phyloP scores from a whole-genome alignment of 352 stramenopile genomes.

The Pythium coloratum region DNA sequence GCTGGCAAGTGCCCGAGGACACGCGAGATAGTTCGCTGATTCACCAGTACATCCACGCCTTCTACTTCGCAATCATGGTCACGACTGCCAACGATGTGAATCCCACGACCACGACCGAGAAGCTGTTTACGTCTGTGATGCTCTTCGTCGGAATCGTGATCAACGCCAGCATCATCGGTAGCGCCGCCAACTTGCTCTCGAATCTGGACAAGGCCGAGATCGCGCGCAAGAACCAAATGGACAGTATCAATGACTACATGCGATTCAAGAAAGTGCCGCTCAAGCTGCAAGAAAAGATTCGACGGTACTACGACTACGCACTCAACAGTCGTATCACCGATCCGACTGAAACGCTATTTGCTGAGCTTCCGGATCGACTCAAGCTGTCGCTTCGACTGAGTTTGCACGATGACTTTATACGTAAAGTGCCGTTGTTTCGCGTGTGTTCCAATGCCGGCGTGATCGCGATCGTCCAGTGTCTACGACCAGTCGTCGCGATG shows the following conservation, averaged over 20 bases:
- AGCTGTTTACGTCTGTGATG: constrained; percentile 66
- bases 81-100: constrained; percentile 63
- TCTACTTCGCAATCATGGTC: constrained; percentile 74
- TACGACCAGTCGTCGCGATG: constrained; percentile 63
- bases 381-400: constrained; percentile 68
- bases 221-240: constrained; percentile 75
- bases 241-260: constrained; percentile 79
- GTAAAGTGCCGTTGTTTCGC: constrained; percentile 71
- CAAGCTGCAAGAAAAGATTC: constrained; percentile 68
- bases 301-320: constrained; percentile 76
- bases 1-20: constrained; percentile 39
- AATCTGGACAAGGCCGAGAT: constrained; percentile 80
- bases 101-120: constrained; percentile 52
- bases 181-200: constrained; percentile 64
- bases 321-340: constrained; percentile 57
- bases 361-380: constrained; percentile 66
- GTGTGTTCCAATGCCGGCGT: constrained; percentile 67
- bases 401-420: constrained; percentile 69
- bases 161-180: constrained; percentile 83
- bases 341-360: constrained; percentile 62
- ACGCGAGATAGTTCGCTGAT: constrained; percentile 34
- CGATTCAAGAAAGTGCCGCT: constrained; percentile 79
- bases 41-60: constrained; percentile 51
- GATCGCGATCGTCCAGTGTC: constrained; percentile 73
- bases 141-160: constrained; percentile 77